Conservation (phyloP, 441 rosid genomes). For the Gossypium trilobum region DNA sequence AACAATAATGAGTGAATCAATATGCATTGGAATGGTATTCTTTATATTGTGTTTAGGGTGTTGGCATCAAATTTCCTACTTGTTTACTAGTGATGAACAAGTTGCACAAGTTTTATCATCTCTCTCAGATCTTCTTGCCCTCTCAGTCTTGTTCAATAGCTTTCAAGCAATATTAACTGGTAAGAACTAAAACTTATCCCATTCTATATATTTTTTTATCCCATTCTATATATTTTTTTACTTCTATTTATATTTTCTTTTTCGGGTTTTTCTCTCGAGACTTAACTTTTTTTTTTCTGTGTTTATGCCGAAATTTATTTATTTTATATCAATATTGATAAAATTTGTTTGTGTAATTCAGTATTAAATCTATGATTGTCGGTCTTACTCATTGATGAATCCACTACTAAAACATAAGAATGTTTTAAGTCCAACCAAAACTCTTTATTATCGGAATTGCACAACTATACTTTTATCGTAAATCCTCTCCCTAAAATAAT, state of each 20-base stretch:
- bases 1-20: constrained; percentile 24
- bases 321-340: too few species aligned
- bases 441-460: too few species aligned
- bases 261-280: too few species aligned
- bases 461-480: too few species aligned
- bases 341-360: too few species aligned
- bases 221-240: background rate
- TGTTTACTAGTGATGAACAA: constrained; percentile 27
- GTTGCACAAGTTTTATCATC: constrained; percentile 28
- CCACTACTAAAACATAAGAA: too few species aligned
- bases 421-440: too few species aligned
- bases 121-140: constrained; percentile 36
- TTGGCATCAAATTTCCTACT: constrained; percentile 21
- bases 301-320: too few species aligned
- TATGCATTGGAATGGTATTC: constrained; percentile 25
- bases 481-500: too few species aligned
- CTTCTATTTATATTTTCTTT: background rate
- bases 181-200: background rate
- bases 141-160: constrained; percentile 37
- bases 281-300: too few species aligned
- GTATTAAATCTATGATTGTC: too few species aligned
- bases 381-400: too few species aligned
- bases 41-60: constrained; percentile 25
- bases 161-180: constrained; percentile 26
- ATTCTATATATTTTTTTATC: background rate